A percentile compares a stretch with the other conserved stretches of the same genome.
These are phyloP conservation scores for Fusarium odoratissimum DNA, from an alignment of 2,329 filamentous ascomycete species.

Conservation along the genomic window DNA sequence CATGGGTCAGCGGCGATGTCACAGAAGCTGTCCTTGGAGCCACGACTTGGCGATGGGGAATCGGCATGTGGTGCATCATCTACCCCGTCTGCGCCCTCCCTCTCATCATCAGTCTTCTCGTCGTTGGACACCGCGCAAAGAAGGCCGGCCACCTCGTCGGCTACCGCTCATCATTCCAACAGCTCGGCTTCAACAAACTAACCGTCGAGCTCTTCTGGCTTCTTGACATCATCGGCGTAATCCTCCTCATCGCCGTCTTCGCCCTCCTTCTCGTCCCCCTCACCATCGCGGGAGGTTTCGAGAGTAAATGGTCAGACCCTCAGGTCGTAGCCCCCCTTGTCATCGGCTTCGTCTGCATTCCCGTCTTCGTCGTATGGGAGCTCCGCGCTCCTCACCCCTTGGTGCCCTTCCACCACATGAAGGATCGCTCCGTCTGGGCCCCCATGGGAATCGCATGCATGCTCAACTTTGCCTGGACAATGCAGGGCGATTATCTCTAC, in stretches of 20 bases:
- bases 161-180: conserved; percentile 50
- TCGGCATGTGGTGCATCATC: conserved; percentile 74
- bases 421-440: conserved; percentile 73
- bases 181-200: conserved; percentile 49
- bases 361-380: conserved; percentile 63
- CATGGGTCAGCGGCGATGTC: conserved; percentile 72
- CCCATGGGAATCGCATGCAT: conserved; percentile 68
- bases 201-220: conserved; percentile 59
- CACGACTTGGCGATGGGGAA: conserved; percentile 71
- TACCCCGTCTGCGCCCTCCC: conserved; percentile 69
- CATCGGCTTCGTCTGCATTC: conserved; percentile 59
- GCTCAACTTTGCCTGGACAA: conserved; percentile 69
- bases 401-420: conserved; percentile 69
- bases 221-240: conserved; percentile 58
- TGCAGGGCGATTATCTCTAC: conserved; percentile 74
- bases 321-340: conserved; percentile 59
- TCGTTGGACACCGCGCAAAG: conserved; percentile 64
- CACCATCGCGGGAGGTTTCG: conserved; percentile 58
- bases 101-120: conserved; percentile 62
- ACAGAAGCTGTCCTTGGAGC: conserved; percentile 58
- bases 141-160: conserved; percentile 59
- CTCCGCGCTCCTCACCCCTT: conserved; percentile 63
- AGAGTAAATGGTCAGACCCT: conserved; percentile 52
- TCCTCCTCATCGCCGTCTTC: conserved; percentile 60
- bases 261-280: conserved; percentile 59